Base-by-base conservation (phyloP, 2,329 filamentous ascomycete genomes). In the Talaromyces sp. region DNA sequence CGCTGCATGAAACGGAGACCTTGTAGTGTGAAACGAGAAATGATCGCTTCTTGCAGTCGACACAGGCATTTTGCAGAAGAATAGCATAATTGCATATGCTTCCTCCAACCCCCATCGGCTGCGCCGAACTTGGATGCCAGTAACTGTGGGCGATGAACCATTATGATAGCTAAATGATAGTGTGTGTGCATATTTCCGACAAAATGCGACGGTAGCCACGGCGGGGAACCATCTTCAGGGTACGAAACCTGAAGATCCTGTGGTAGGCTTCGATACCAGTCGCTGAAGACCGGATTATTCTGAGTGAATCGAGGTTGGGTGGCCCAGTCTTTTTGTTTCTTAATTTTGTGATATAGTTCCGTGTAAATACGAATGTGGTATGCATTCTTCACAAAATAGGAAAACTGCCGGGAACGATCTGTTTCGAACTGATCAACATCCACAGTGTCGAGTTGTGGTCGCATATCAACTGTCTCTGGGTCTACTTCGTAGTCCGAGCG, bases 1-100 rank as follows among this genome's bases (percentile, higher is more conserved):
- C 94, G 86, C 73, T 94, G 90, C 94, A 97, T 97, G 79, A 90
- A 96, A 71, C 95, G 84, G 17, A 98, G 82, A 0, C 93, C 94
- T 17, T 86, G 86, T 67, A 97, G 81, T 2, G 93, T 92, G 76
- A 89, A 96, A 0, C 86, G 85, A 63, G 89, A 85, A 66, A 96
- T 74, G 40, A 96, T 87, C 1, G 89, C 89, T 78, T 98, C 94
- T 74, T 97, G 93, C 5, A 97, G 78, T 67, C 91, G 88, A 77
- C 93, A 97, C 60, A 98, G 84, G 47, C 86, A 86, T 77, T 95
- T 96, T 45, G 94, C 93, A 1, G 93, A 90, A 47, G 87, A 86
- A 74, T 96, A 94, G 74, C 92, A 96, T 22, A 93, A 84, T 72
- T 90, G 82, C 90, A 98, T 94, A 72, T 96, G 91, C 58, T 89